These are phyloP conservation scores for Citeromyces matritensis DNA, from an alignment of 805 yeast genomes.

Conservation along the genomic window DNA sequence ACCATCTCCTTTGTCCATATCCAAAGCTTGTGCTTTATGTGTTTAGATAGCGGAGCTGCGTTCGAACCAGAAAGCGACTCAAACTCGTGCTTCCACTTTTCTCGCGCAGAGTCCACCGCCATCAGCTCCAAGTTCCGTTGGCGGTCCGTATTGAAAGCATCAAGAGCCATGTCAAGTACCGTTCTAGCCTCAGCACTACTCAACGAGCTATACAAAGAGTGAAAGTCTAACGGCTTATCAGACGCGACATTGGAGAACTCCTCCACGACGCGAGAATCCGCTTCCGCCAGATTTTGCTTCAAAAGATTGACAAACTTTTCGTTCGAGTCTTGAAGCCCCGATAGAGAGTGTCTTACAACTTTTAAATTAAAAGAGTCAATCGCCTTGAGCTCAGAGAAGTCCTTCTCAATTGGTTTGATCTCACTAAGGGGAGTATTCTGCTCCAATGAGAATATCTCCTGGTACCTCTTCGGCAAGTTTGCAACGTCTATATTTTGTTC, in stretches of 20 bases:
- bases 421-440: slow-evolving; percentile 5
- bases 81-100: slow-evolving; percentile 77
- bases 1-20: slow-evolving; percentile 69
- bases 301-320: slow-evolving; percentile 4
- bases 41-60: slow-evolving; percentile 26
- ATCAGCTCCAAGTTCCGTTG: slow-evolving; percentile 64
- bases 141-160: slow-evolving; percentile 57
- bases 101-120: slow-evolving; percentile 75
- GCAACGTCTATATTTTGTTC: slow-evolving; percentile 7
- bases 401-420: slow-evolving; percentile 35
- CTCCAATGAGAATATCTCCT: slow-evolving; percentile 9
- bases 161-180: slow-evolving; percentile 52
- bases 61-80: slow-evolving; percentile 54
- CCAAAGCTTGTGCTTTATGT: slow-evolving; percentile 63
- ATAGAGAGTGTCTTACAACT: slow-evolving; percentile 60
- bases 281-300: not conserved
- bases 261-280: slow-evolving; percentile 6
- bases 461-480: slow-evolving; percentile 19
- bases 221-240: slow-evolving; percentile 34
- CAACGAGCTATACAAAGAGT: slow-evolving; percentile 44
- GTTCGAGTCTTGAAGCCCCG: slow-evolving; percentile 24
- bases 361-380: slow-evolving; percentile 71
- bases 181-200: slow-evolving; percentile 27
- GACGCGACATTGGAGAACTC: not conserved
- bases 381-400: slow-evolving; percentile 37